Evolutionary conservation across 441 rosid genomes (phyloP).

Genomic region (Isatis lusitanica): DNA sequence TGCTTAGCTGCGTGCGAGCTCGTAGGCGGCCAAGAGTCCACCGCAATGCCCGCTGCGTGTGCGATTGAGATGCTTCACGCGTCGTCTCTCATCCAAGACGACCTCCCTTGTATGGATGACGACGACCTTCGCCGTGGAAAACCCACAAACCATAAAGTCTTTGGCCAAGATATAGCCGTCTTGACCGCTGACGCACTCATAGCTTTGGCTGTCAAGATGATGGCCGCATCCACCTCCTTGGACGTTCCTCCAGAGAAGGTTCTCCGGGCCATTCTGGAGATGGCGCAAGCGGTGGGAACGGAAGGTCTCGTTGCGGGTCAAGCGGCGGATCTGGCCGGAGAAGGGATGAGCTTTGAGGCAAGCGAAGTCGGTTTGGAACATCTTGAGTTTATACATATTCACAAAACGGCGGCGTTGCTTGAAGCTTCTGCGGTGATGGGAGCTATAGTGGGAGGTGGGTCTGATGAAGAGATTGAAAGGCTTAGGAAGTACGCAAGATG

Average conservation of each 20-base stretch:
- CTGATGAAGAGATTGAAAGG: conserved; percentile 37
- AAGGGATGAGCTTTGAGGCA: conserved; percentile 34
- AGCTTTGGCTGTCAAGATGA: conserved; percentile 37
- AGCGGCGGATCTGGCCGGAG: conserved; percentile 43
- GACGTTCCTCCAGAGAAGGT: conserved; percentile 20
- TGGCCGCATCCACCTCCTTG: neutral
- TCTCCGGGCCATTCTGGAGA: conserved; percentile 33
- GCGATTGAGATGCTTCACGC: conserved; percentile 53
- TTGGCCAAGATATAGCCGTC: conserved; percentile 40
- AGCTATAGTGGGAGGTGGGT: conserved; percentile 49
- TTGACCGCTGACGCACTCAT: conserved; percentile 46
- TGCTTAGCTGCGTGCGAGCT: conserved; percentile 48
- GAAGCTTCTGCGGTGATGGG: conserved; percentile 49
- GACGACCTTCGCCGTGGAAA: conserved; percentile 47
- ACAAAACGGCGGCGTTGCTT: conserved; percentile 48
- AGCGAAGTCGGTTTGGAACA: neutral
- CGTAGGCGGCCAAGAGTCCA: conserved; percentile 47
- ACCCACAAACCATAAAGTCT: conserved; percentile 48
- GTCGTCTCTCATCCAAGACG: conserved; percentile 49
- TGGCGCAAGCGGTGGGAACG: conserved; percentile 40
- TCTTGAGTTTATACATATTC: conserved; percentile 49
- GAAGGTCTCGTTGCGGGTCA: conserved; percentile 49
- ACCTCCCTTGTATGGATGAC: conserved; percentile 56
- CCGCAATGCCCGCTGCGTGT: conserved; percentile 37
- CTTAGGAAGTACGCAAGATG: conserved; percentile 43